Evolutionary conservation across 192 early-diverging fungal genomes (phyloP).

Genomic region (Paraglomus brasilianum): DNA sequence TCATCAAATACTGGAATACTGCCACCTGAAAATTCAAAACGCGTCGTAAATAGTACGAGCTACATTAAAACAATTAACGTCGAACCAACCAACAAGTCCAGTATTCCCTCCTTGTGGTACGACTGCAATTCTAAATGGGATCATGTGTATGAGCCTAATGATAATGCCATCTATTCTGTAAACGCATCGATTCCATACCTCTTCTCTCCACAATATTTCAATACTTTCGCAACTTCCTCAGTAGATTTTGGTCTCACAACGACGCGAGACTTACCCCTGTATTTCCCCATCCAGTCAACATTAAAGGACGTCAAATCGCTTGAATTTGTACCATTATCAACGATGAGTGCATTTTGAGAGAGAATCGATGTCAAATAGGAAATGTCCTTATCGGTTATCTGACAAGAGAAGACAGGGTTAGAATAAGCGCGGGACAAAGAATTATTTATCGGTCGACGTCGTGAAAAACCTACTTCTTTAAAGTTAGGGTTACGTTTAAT

Average conservation of each 20-base stretch:
- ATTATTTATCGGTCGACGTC: neutral
- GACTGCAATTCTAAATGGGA: conserved; percentile 67
- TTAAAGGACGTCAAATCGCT: conserved; percentile 72
- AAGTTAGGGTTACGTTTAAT: conserved; percentile 44
- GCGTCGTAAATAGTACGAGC: neutral
- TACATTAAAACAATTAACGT: neutral
- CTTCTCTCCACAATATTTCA: conserved; percentile 85
- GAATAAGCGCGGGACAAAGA: neutral
- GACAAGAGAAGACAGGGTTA: neutral
- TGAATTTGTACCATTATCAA: conserved; percentile 45
- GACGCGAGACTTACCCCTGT: conserved; percentile 75
- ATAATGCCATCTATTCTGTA: neutral
- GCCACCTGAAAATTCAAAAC: conserved; percentile 53
- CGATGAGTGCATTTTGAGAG: conserved; percentile 40
- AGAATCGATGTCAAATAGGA: conserved; percentile 58
- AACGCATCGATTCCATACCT: conserved; percentile 25
- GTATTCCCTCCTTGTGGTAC: conserved; percentile 99
- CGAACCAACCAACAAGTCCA: conserved; percentile 75
- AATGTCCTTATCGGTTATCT: conserved; percentile 61
- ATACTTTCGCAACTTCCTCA: conserved; percentile 76
- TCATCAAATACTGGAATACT: conserved; percentile 95
- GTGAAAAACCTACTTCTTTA: conserved; percentile 34
- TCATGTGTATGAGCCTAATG: neutral
- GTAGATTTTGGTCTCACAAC: conserved; percentile 88
- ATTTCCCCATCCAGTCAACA: conserved; percentile 95